Conservation (phyloP, 257 asterid genomes). For the Henckelia pumila region DNA sequence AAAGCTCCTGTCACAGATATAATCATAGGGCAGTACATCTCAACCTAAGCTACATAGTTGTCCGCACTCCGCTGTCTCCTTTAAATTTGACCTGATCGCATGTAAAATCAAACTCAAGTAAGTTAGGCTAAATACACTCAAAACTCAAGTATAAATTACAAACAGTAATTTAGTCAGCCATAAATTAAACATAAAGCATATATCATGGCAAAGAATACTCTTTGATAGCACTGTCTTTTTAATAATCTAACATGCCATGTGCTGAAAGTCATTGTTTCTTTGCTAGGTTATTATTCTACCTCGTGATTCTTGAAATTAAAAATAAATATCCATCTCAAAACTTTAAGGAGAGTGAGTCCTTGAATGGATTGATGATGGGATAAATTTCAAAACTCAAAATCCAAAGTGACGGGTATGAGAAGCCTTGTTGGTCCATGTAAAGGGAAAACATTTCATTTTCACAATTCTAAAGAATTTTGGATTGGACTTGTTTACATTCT, state of each 20-base stretch:
- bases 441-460: not conserved
- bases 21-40: not conserved
- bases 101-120: not conserved
- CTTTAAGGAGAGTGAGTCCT: no score
- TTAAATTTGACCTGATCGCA: no score
- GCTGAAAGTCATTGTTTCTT: not conserved
- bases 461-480: not conserved
- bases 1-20: not conserved
- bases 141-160: not conserved
- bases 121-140: not conserved
- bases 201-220: no score
- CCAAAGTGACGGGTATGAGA: not conserved
- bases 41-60: not conserved
- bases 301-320: not conserved
- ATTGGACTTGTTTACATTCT: no score
- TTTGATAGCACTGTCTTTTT: no score
- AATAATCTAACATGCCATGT: no score
- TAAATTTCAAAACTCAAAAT: not conserved
- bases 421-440: not conserved
- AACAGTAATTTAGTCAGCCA: not conserved
- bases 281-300: no score
- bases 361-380: no score
- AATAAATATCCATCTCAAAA: no score
- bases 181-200: no score
- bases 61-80: not conserved